Evolutionary conservation across 352 stramenopile genomes (phyloP).

Genomic region (Albugo laibachii): DNA sequence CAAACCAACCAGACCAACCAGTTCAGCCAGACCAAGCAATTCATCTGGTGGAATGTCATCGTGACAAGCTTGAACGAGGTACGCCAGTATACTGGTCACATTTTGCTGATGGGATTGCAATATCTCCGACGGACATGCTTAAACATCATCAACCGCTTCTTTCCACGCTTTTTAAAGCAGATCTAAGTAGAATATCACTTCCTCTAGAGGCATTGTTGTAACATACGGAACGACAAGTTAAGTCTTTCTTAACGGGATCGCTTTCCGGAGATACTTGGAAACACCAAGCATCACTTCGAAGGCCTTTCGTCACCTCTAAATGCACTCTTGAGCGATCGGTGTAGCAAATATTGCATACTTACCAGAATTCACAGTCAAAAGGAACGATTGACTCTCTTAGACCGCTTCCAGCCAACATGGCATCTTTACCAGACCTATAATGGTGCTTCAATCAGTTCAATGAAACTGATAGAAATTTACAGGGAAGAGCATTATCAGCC

Average conservation of each 20-base stretch:
- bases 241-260: slow-evolving; percentile 17
- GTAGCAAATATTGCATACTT: background rate
- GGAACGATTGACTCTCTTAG: background rate
- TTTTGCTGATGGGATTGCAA: slow-evolving; percentile 79
- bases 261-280: slow-evolving; percentile 48
- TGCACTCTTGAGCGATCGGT: slow-evolving; percentile 7
- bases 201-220: slow-evolving; percentile 6
- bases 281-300: slow-evolving; percentile 57
- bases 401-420: background rate
- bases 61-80: slow-evolving; percentile 95
- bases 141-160: slow-evolving; percentile 53
- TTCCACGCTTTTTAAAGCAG: slow-evolving; percentile 66
- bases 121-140: too few relatives aligned
- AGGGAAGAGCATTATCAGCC: slow-evolving; percentile 56
- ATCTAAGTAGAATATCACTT: slow-evolving; percentile 59
- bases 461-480: slow-evolving; percentile 10
- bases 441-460: background rate
- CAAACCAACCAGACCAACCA: too few relatives aligned
- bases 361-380: background rate
- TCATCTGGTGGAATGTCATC: slow-evolving; percentile 94
- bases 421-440: background rate
- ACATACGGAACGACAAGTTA: background rate
- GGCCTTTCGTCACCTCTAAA: slow-evolving; percentile 32
- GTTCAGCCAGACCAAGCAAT: too few relatives aligned
- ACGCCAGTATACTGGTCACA: slow-evolving; percentile 90